phyloP scores from a whole-genome alignment of 1,284 basidiomycete species.

The Cystobasidium pallidum region DNA sequence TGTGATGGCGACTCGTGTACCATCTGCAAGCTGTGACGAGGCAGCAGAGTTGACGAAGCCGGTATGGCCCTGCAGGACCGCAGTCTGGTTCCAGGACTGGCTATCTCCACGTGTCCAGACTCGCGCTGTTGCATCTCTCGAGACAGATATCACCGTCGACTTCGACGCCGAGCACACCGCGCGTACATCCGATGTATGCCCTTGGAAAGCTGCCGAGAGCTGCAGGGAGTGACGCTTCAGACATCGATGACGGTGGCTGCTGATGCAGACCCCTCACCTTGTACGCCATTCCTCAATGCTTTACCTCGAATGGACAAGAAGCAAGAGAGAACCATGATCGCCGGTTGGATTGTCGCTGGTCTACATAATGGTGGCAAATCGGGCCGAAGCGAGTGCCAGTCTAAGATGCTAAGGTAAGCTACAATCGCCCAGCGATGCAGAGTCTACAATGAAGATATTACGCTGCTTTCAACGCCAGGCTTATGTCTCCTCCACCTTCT shows the following conservation, averaged over 20 bases:
- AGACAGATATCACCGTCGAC: constrained; percentile 71
- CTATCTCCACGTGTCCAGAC: constrained; percentile 70
- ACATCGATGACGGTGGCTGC: too few species aligned
- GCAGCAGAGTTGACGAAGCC: constrained; percentile 80
- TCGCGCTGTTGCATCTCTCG: constrained; percentile 85
- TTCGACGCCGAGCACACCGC: constrained; percentile 26
- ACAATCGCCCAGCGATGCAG: too few species aligned
- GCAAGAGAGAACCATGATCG: background rate
- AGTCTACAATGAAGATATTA: too few species aligned
- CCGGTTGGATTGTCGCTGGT: background rate
- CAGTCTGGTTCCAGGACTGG: constrained; percentile 45
- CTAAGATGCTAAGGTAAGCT: too few species aligned
- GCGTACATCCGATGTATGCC: constrained; percentile 44
- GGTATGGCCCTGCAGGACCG: constrained; percentile 64
- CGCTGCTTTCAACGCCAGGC: too few species aligned
- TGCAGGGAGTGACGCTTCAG: constrained; percentile 14
- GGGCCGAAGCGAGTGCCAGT: too few species aligned
- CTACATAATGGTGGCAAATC: constrained; percentile 1
- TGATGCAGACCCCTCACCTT: background rate
- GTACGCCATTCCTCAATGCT: background rate
- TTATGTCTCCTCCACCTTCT: too few species aligned
- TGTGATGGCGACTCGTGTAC: constrained; percentile 64
- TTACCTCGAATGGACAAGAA: background rate
- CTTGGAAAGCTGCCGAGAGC: constrained; percentile 35
- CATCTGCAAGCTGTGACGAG: constrained; percentile 69